Evolutionary conservation across 2,329 filamentous ascomycete genomes (phyloP), one percentile per base, ranked within the genome.

Genomic region (Grosmannia penicillata): DNA sequence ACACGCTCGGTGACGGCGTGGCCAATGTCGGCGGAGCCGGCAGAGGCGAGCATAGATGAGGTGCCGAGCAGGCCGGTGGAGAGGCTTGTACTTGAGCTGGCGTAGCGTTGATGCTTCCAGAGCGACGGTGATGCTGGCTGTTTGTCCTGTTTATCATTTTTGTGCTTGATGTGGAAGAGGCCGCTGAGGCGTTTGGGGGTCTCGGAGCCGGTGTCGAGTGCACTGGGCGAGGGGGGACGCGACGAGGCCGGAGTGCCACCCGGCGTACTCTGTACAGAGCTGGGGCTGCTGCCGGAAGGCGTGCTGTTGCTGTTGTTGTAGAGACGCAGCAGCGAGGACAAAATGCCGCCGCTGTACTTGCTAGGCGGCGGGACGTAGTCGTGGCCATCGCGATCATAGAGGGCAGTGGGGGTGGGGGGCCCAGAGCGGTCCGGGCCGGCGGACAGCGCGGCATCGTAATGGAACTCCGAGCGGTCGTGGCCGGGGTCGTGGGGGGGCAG

Each of bases 281-380:
- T 56, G 13, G 51, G 57, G 4, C 33, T 25, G 25, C 25, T 27
- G 15, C 24, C 33, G 24, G 5, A 14, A n/a, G 3, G 18, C 14
- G 1, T 35, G 18, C 32, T 49, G 48, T 47, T 48, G 53, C 33
- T 65, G 62, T 43, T 62, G 42, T 74, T 68, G 50, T 83, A 78
- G 9, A 86, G 64, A 54, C 78, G 82, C 36, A 91, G 61, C 0
- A 93, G 61, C 0, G 76, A 78, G 3, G 78, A 76, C 1, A 93
- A 61, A 33, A 89, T 72, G 23, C 84, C 82, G 23, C 77, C 78
- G 36, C 77, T 73, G 53, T 83, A 87, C 45, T 78, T 70, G 18
- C 65, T 59, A 5, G 82, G 82, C 30, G 67, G 65, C 32, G 78
- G 74, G 15, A 82, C 70, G 50, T 82, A 83, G 23, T 70, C 55